Conservation (phyloP, 768 basidiomycete species). For the Gelatoporia subvermispora region DNA sequence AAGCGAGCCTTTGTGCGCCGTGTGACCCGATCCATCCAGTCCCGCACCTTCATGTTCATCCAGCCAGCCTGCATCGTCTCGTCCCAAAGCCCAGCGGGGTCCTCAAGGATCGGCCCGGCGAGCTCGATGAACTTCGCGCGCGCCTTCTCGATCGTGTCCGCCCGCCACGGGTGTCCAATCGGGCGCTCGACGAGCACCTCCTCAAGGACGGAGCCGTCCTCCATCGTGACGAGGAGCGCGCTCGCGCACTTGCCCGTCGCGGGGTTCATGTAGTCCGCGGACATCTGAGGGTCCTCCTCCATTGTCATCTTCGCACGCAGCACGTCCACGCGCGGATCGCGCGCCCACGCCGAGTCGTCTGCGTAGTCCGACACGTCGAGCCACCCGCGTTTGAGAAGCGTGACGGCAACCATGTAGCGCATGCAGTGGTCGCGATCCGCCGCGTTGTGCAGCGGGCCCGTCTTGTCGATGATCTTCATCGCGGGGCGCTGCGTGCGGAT, state of each 20-base stretch:
- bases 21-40: constrained; percentile 5
- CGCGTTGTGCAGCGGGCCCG: constrained; percentile 5
- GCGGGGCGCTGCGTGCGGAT: constrained; percentile 6
- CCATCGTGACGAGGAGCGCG: constrained; percentile 6
- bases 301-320: constrained; percentile 8
- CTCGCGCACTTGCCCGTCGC: neutral
- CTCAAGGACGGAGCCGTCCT: constrained; percentile 7
- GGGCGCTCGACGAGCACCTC: constrained; percentile 9
- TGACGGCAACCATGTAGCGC: constrained; percentile 9
- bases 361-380: constrained; percentile 1
- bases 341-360: constrained; percentile 4
- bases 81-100: constrained; percentile 5
- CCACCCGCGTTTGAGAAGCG: constrained; percentile 9
- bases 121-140: constrained; percentile 5
- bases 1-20: neutral
- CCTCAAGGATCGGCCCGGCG: neutral
- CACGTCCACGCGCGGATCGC: constrained; percentile 3
- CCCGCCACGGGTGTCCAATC: constrained; percentile 4
- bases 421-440: constrained; percentile 12
- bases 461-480: constrained; percentile 9
- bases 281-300: constrained; percentile 13
- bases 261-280: constrained; percentile 1
- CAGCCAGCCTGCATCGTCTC: constrained; percentile 3
- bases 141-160: constrained; percentile 1
- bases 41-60: constrained; percentile 1